Evolutionary conservation across 2,329 filamentous ascomycete species (phyloP), one percentile per base, ranked within the genome.

Genomic region (Magnaporthiopsis incrustans): DNA sequence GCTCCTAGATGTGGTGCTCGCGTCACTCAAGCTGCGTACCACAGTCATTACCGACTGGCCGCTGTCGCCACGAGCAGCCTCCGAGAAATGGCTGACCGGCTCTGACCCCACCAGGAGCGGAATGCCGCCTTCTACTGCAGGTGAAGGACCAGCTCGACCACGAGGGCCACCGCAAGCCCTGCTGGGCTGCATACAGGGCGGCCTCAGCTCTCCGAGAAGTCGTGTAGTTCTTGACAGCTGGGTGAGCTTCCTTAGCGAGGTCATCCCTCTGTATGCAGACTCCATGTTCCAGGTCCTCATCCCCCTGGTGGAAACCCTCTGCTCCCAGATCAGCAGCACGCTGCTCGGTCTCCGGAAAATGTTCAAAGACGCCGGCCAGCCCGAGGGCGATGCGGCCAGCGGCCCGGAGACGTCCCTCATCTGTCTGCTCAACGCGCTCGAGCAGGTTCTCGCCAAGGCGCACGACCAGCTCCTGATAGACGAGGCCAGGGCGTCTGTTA

Each of bases 201-300:
- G 92, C 0, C 88, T 99, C 61, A 87, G 89, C 64, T 90, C 92
- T 4, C 73, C 83, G 3, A 87, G 81, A 63, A 93, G 91, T 68
- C 87, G 91, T 6, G 81, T 87, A 11, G 88, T 96, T 7, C 79
- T 99, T 50, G 93, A 98, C 70, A 93, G 91, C 72, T 99, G 96
- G 96, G 87, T 97, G 12, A 82, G 85, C 35, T 93, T 99, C 69
- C 81, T 99, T 10, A 85, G 87, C 5, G 90, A 94, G 72, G 91
- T 92, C 59, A 78, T 99, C 35, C 92, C 93, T 0, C 81, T 96
- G 18, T 97, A 96, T 74, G 84, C 89, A 0, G 88, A 90, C 58
- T 86, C 89, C 6, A 91, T 97, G 59, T 97, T 97, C 73, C 90
- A 97, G 72, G 89, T 95, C 62, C 78, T 99, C 44, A 88, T 99